A percentile compares a stretch with the other conserved stretches of the same genome.
Evolutionary conservation across 208 protist genomes (phyloP).

Genomic region (Phytomonas francai): DNA sequence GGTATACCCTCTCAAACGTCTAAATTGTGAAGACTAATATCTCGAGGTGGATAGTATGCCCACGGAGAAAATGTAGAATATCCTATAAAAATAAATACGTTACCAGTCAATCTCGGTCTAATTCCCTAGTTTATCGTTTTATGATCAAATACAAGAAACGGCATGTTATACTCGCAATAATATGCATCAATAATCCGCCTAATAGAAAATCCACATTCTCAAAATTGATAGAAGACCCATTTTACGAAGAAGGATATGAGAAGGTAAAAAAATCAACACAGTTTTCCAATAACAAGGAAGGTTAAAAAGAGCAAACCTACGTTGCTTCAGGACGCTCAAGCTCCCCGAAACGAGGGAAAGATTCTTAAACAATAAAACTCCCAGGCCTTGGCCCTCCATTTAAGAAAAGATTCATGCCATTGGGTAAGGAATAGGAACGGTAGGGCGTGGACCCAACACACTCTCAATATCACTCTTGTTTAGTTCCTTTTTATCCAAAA

Average conservation of each 20-base stretch:
- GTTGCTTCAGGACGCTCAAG: background rate
- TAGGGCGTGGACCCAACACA: slow-evolving; percentile 67
- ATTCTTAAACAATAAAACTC: background rate
- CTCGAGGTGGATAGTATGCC: background rate
- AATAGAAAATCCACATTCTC: background rate
- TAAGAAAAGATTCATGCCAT: background rate
- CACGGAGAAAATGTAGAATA: background rate
- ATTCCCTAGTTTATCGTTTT: background rate
- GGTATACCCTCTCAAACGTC: background rate
- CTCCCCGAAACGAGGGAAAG: background rate
- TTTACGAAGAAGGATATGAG: background rate
- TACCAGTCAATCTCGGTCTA: background rate
- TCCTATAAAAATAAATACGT: background rate
- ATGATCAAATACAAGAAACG: background rate
- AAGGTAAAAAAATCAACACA: background rate
- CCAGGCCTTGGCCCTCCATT: background rate
- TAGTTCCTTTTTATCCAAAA: slow-evolving; percentile 86
- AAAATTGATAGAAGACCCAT: background rate
- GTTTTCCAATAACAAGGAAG: background rate
- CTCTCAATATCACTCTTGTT: slow-evolving; percentile 63
- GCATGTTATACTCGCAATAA: background rate
- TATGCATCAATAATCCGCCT: background rate
- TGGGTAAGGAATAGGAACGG: background rate
- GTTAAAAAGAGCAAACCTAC: background rate
- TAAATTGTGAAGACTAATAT: background rate